Conservation (phyloP, 1,284 basidiomycete genomes). For the Pseudozyma sp. region DNA sequence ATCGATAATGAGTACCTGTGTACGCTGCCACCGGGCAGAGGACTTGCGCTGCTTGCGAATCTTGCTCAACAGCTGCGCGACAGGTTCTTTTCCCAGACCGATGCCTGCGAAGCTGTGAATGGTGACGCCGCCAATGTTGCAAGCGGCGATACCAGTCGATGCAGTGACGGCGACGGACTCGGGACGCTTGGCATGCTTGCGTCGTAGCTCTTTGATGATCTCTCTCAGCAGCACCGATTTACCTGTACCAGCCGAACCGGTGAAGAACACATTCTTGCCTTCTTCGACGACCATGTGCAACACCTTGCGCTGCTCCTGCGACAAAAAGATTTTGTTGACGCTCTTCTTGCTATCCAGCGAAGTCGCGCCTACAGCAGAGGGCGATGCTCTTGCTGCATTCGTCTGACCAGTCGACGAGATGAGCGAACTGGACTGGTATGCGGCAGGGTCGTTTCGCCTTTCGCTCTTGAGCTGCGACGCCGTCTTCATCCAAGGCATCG, state of each 20-base stretch:
- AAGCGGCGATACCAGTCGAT: constrained; percentile 87
- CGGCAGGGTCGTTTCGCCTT: constrained; percentile 28
- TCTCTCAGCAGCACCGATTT: constrained; percentile 93
- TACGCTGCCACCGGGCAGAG: constrained; percentile 76
- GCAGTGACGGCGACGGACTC: constrained; percentile 86
- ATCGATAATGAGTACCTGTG: constrained; percentile 89
- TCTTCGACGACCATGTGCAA: constrained; percentile 62
- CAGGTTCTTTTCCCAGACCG: constrained; percentile 81
- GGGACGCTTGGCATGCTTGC: constrained; percentile 71
- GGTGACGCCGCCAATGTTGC: constrained; percentile 92
- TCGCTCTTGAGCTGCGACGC: constrained; percentile 40
- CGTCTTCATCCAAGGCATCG: constrained; percentile 41
- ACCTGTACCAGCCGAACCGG: constrained; percentile 91
- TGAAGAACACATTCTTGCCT: constrained; percentile 87
- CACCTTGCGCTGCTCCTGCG: constrained; percentile 62
- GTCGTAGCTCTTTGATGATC: constrained; percentile 78
- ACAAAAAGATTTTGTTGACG: constrained; percentile 57
- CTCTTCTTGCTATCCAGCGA: constrained; percentile 14
- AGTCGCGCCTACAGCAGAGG: constrained; percentile 2
- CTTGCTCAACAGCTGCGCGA: constrained; percentile 76
- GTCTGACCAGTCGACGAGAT: constrained; percentile 11
- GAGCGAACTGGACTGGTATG: constrained; percentile 30
- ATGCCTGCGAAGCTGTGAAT: constrained; percentile 92
- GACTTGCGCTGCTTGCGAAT: constrained; percentile 80
- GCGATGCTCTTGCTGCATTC: constrained; percentile 8